Base-by-base conservation (phyloP, 306 rosid genomes). In the Dryas octopetala region DNA sequence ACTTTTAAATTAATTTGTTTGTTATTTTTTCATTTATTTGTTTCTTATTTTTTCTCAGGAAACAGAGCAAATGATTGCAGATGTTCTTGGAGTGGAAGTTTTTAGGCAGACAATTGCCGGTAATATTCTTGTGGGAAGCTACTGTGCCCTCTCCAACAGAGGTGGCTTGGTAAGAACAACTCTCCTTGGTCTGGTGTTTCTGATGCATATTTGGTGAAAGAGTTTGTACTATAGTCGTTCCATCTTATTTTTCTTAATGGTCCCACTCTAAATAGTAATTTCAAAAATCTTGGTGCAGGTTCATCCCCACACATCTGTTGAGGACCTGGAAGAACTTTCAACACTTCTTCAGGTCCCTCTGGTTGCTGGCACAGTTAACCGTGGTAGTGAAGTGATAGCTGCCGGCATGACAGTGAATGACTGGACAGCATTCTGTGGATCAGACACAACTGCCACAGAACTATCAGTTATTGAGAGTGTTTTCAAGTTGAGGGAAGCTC, bases 41-140 rank as follows among this genome's bases (percentile, higher is more conserved):
- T 64, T 9, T 14, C 1, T 66, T 16, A 17, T 58, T 48, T 28
- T 26, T 47, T 1, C 14, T 74, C 88, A 93, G 98, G 98, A 91
- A 51, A 93, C 98, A 32, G 98, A 93, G 80, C 96, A 93, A 73
- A 78, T 91, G 83, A 93, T 93, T 66, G 86, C 98, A 2, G 98
- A 93, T 81, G 96, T 89, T 73, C 92, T 93, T 23, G 96, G 97
- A 73, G 96, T 91, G 5, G 98, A 91, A 81, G 97, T 93, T 63
- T 93, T 93, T 78, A 86, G 98, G 87, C 98, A 93, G 85, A 89
- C 97, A 26, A 82, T 93, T 68, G 93, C 96, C 3, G 98, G 96
- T 9, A 91, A 93, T 32, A 32, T 32, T 60, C 97, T 93, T 49
- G 98, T 91, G 49, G 98, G 98, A 11, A 93, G 98, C 74, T 89